Evolutionary conservation across 768 basidiomycete genomes (phyloP).

Genomic region (Kwoniella pini): DNA sequence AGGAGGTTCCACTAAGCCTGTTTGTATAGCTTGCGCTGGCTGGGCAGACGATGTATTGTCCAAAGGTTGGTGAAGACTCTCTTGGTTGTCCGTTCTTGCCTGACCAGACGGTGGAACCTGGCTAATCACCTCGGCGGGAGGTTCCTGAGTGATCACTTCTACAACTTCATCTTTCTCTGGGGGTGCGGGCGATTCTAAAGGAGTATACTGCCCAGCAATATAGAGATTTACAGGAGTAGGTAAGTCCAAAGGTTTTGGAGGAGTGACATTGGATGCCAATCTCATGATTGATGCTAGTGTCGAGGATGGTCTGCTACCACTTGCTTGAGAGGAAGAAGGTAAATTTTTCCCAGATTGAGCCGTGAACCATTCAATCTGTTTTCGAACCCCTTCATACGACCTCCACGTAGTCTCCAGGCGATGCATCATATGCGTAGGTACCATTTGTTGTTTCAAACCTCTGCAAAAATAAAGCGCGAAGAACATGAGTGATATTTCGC

Average conservation of each 20-base stretch:
- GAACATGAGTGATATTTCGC: too few species aligned
- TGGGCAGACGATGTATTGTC: neutral
- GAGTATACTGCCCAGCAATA: neutral
- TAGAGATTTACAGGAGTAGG: conserved; percentile 11
- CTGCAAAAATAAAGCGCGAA: conserved; percentile 1
- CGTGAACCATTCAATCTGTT: conserved; percentile 18
- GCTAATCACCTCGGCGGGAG: neutral
- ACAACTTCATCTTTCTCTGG: neutral
- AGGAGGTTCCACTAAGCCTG: conserved; percentile 1
- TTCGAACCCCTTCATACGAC: conserved; percentile 12
- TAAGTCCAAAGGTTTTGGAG: conserved; percentile 11
- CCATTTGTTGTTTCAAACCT: conserved; percentile 2
- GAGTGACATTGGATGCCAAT: conserved; percentile 1
- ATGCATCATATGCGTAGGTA: conserved; percentile 19
- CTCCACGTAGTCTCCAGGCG: conserved; percentile 20
- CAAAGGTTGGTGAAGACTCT: neutral
- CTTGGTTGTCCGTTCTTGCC: too few species aligned
- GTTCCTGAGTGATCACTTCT: neutral
- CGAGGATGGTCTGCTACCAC: neutral
- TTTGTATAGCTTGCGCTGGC: neutral
- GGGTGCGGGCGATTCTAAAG: neutral
- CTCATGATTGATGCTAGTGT: conserved; percentile 5
- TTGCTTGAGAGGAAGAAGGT: neutral
- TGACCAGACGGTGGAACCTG: too few species aligned
- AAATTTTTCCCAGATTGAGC: conserved; percentile 6